phyloP scores from a whole-genome alignment of 495 filamentous ascomycete species.

The Aspergillus diversus region DNA sequence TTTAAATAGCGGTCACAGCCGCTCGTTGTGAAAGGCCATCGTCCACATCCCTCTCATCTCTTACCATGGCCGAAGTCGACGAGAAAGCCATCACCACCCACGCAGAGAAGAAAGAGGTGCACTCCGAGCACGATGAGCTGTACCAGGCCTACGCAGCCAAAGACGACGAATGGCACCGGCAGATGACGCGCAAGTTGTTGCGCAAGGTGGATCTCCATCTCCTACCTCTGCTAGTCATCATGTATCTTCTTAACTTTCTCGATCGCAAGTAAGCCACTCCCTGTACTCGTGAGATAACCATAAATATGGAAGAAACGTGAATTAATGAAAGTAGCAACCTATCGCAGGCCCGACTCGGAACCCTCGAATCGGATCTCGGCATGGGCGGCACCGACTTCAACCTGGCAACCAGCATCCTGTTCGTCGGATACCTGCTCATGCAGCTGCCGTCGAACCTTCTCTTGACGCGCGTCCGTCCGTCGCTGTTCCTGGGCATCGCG shows the following conservation, averaged over 20 bases:
- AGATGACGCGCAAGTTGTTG: slow-evolving; percentile 45
- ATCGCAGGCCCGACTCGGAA: slow-evolving; percentile 44
- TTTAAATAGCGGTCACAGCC: no score
- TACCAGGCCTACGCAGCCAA: slow-evolving; percentile 39
- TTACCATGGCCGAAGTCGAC: slow-evolving; percentile 12
- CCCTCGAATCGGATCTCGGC: slow-evolving; percentile 49
- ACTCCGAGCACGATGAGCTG: slow-evolving; percentile 32
- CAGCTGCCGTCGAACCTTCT: slow-evolving; percentile 65
- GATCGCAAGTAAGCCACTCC: slow-evolving; percentile 57
- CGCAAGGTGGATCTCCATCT: slow-evolving; percentile 65
- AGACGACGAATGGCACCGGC: slow-evolving; percentile 38
- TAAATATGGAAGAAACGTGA: no score
- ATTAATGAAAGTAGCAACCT: slow-evolving; percentile 28
- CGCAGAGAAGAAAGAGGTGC: slow-evolving; percentile 3
- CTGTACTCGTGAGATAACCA: not conserved
- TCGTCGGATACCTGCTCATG: slow-evolving; percentile 65
- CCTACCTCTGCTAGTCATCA: slow-evolving; percentile 64
- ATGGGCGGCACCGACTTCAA: slow-evolving; percentile 57
- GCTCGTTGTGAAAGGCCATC: no score
- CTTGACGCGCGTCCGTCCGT: slow-evolving; percentile 50
- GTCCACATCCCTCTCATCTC: not conserved
- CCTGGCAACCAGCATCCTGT: slow-evolving; percentile 66
- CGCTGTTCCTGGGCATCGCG: slow-evolving; percentile 32
- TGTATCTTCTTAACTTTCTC: slow-evolving; percentile 82
- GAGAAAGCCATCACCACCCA: slow-evolving; percentile 10